Percentiles rank a stretch among this genome's conserved stretches.
Conservation (phyloP, 106 monocot species). For the Triglochin maritima region DNA sequence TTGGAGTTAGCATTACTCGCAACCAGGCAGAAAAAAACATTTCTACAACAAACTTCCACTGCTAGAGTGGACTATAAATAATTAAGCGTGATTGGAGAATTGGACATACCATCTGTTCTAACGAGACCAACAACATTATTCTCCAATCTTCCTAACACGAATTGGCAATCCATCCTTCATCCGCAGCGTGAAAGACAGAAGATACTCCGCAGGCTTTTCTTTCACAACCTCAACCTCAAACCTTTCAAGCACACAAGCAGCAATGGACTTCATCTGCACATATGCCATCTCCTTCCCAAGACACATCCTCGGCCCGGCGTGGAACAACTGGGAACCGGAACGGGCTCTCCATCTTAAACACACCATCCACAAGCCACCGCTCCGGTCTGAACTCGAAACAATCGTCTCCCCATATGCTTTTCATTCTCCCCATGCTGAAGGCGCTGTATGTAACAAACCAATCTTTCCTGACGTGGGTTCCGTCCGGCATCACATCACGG, state of each 20-base stretch:
- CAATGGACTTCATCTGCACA: conserved; percentile 21
- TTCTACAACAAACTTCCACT: no score
- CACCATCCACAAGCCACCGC: conserved; percentile 6
- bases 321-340: conserved; percentile 14
- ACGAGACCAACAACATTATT: neutral
- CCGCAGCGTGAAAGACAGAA: conserved; percentile 13
- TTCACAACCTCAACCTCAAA: conserved; percentile 7
- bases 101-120: no score
- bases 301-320: conserved; percentile 13
- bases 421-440: neutral
- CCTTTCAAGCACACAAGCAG: conserved; percentile 6
- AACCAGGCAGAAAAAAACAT: no score
- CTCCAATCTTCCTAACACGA: neutral
- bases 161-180: conserved; percentile 9
- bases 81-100: no score
- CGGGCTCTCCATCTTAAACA: conserved; percentile 11
- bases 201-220: conserved; percentile 1
- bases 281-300: conserved; percentile 26
- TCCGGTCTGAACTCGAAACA: conserved; percentile 7
- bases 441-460: neutral
- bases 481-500: conserved; percentile 3
- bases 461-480: neutral
- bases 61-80: no score
- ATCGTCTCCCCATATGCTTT: neutral
- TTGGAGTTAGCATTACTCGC: no score